Base-by-base conservation (phyloP, 2,329 filamentous ascomycete genomes). In the Neofusicoccum laricinum region DNA sequence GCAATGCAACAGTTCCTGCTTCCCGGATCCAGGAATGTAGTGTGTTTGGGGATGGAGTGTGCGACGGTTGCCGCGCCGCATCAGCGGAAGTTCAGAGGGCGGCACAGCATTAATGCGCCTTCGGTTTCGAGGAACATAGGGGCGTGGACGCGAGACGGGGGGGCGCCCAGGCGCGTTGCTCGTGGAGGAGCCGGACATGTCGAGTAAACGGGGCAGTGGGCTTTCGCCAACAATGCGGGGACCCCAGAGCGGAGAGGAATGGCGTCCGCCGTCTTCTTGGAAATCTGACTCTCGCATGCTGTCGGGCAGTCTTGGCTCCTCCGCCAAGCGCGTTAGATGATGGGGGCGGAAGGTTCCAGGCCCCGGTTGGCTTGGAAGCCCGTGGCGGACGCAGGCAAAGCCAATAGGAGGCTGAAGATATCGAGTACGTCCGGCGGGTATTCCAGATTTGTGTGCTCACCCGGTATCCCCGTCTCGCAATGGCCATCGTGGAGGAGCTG, bases 221-320 rank as follows among this genome's bases (percentile, higher is more conserved):
- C 48, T 19, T 51, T 17, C 15, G 49, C 32, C 49, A 36, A 51
- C 49, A 51, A 36, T 46, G 55, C 55, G 55, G 55, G 55, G 55
- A 59, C 55, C 55, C 55, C 55, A n/a, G 55, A 59, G 55, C 55
- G 55, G 55, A 59, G 55, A 59, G 55, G 55, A 46, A 46, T 57
- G 53, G 53, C 53, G 53, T 43, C 53, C 53, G 53, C 53, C 53
- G 38, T n/a, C 21, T 11, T 51, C 49, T 43, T 58, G 55, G 40
- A 21, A 58, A 30, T 36, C 55, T 58, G 55, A 58, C 55, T 58
- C 55, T 58, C 40, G 55, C 21, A 25, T 6, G 19, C 17, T 11
- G 17, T 25, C 45, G 25, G 48, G 36, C 51, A 34, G 40, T 58
- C 55, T 58, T 58, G 55, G 55, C 55, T 58, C 55, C 7, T 45